Evolutionary conservation across 495 filamentous ascomycete genomes (phyloP).

Genomic region (Penicillium cinerascens): DNA sequence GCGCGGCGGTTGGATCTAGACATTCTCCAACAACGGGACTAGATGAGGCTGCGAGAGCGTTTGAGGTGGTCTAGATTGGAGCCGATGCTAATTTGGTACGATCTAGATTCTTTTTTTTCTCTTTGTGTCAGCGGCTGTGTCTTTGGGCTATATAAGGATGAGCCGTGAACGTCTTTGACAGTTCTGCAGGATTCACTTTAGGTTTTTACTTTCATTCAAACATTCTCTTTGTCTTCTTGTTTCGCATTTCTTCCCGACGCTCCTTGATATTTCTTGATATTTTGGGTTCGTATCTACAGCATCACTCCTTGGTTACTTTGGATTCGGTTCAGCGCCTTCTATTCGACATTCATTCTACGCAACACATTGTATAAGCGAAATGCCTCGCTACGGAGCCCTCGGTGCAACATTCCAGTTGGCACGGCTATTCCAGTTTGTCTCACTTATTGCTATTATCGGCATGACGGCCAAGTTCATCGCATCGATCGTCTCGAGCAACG

Average conservation of each 20-base stretch:
- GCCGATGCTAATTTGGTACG: conserved; percentile 15
- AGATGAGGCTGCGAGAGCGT: neutral
- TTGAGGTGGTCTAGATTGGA: conserved; percentile 11
- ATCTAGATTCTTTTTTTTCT: conserved; percentile 12
- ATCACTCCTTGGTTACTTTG: neutral
- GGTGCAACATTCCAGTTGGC: conserved; percentile 73
- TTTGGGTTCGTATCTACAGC: neutral
- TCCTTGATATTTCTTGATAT: neutral
- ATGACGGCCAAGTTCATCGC: conserved; percentile 79
- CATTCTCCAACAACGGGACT: conserved; percentile 4
- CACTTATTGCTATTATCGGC: conserved; percentile 75
- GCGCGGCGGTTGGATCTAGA: conserved; percentile 8
- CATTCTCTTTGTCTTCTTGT: neutral
- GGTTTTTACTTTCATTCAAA: neutral
- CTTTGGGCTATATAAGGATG: conserved; percentile 5
- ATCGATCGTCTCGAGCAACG: conserved; percentile 62
- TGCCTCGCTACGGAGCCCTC: conserved; percentile 60
- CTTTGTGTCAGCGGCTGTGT: neutral
- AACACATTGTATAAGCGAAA: neutral
- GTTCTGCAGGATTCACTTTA: neutral
- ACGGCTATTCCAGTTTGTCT: conserved; percentile 65
- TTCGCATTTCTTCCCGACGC: neutral
- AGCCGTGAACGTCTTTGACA: neutral
- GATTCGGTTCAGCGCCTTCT: neutral
- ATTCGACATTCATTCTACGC: neutral